Base-by-base conservation (phyloP, 2,329 filamentous ascomycete genomes). In the Trichoderma breve region DNA sequence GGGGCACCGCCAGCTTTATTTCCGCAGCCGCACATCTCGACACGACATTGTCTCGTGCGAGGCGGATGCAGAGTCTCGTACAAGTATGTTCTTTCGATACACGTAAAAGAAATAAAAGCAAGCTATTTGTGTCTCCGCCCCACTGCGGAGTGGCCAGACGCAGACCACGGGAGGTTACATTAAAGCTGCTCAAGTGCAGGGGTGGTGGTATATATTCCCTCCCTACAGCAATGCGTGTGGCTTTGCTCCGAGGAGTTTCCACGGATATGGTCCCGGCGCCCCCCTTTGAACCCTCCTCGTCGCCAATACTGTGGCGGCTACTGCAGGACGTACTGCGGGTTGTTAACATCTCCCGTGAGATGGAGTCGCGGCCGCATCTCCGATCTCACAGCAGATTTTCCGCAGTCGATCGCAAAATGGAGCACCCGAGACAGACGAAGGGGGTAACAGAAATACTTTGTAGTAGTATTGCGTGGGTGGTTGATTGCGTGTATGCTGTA, bases 171-270 rank as follows among this genome's bases (percentile, higher is more conserved):
- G n/a, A 4, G 43, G 43, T 51, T 51, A 51, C 30, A 57, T 57
- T 26, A 4, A 63, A 8, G 24, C 30, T 57, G 12, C 2, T 36
- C 7, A 11, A n/a, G 18, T 28, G n/a, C 32, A 67, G 32, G 64
- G 64, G 64, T 8, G 53, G 21, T 39, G 7, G 12, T 57, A 30
- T 15, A 53, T 32, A 2, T 67, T 43, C 43, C 21, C 11, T 62
- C 11, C 3, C 14, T n/a, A 11, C 6, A 39, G n/a, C 28, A n/a
- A 21, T 32, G 55, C 55, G 55, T 15, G 15, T 21, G 53, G 32
- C 32, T 58, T 18, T 30, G 8, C 43, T 58, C 64, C 64, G 51
- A 57, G 64, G 64, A 67, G 64, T 57, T 67, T 39, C 64, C 64
- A 67, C 15, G 64, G 64, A 67, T 36, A 32, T 32, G 18, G 26